phyloP scores from a whole-genome alignment of 345 rosid species.

The Physaria fendleri region DNA sequence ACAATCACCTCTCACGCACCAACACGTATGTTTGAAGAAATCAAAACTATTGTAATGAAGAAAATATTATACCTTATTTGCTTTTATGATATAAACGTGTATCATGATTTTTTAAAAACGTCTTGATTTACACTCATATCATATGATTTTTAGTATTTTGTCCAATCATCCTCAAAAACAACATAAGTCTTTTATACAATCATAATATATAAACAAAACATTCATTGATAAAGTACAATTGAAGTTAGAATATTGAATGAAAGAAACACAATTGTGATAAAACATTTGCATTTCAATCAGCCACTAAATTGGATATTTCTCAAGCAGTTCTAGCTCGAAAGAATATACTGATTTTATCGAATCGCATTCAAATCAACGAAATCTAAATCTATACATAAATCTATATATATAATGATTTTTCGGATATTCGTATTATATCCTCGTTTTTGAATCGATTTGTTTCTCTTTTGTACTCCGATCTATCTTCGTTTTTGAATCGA shows the following conservation, averaged over 20 bases:
- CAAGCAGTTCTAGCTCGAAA: no score
- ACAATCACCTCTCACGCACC: slow-evolving; percentile 48
- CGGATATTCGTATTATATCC: no score
- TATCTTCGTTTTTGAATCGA: no score
- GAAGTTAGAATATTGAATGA: slow-evolving; percentile 25
- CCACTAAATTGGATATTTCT: no score
- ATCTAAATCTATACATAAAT: no score
- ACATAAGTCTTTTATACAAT: slow-evolving; percentile 11
- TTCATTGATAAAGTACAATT: slow-evolving; percentile 29
- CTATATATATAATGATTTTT: no score
- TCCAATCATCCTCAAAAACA: background rate
- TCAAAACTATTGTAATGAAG: slow-evolving; percentile 26
- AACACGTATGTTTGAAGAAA: slow-evolving; percentile 70
- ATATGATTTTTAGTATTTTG: slow-evolving; percentile 16
- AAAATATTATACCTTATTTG: slow-evolving; percentile 7
- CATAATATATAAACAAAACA: slow-evolving; percentile 10
- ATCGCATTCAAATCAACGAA: no score
- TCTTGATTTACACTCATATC: slow-evolving; percentile 18
- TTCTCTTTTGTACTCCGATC: no score
- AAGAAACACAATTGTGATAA: slow-evolving; percentile 5
- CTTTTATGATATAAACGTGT: slow-evolving; percentile 33
- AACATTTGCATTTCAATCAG: no score
- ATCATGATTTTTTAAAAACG: slow-evolving; percentile 27
- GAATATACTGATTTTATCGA: no score
- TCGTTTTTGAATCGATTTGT: no score